Evolutionary conservation across 495 filamentous ascomycete species (phyloP), one percentile per base, ranked within the genome.

Genomic region (Ramalina peruviana): DNA sequence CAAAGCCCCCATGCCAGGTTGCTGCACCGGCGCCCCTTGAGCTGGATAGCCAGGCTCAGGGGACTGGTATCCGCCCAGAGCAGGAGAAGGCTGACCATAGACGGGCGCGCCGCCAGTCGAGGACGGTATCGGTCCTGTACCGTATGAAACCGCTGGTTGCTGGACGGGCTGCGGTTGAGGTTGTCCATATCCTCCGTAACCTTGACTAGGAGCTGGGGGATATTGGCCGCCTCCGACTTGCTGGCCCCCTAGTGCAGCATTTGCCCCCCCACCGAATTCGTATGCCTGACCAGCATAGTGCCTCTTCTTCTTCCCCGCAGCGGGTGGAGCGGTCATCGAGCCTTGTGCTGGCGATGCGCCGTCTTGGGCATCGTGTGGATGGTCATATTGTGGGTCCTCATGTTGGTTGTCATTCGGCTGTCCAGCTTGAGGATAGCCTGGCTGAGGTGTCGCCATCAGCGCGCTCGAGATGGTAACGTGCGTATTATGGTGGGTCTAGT

Each of bases 221-320:
- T 65, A 76, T 62, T 65, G 60, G 50, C 68, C 74, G 43, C 74
- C 74, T 3, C 63, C 74, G 23, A 67, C 65, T 41, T 62, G 62
- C 60, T 82, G 79, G 43, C 72, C 76, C 53, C 75, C 77, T 40
- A 80, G 61, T 15, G 69, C 83, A 46, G 86, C 80, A 78, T 98
- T 98, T 59, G 83, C 85, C 56, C 92, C 92, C 27, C 77, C 77
- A 30, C 84, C 89, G 60, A 97, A 88, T 11, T 95, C 93, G 64
- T 90, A 98, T 6, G 89, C 90, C 62, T 88, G 83, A 23, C 86
- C 86, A 21, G 93, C 92, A 71, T 98, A 98, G 39, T 82, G 79
- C 65, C 88, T 74, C 73, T 94, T 94, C 74, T 88, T 95, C 65
- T 82, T 74, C 71, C 71, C 79, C 72, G 57, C 78, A 65, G 52